phyloP scores from a whole-genome alignment of 163 green algal species.

The Smithsoniella earleae region DNA sequence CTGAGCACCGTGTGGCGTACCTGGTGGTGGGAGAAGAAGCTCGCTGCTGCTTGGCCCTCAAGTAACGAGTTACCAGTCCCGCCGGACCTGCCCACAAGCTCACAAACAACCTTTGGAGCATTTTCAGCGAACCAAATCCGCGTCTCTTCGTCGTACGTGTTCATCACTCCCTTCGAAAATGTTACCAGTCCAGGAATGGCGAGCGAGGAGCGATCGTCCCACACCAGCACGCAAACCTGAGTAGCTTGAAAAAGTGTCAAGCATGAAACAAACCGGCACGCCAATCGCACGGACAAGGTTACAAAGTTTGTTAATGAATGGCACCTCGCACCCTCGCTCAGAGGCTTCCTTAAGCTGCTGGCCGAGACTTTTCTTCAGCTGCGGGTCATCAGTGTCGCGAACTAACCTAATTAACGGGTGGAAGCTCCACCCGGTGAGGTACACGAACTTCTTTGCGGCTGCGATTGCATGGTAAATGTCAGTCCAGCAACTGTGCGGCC shows the following conservation, averaged over 20 bases:
- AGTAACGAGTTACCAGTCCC: slow-evolving; percentile 11
- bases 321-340: not conserved
- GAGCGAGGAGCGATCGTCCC: slow-evolving; percentile 2
- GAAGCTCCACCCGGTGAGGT: slow-evolving; percentile 23
- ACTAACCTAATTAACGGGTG: slow-evolving; percentile 13
- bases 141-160: not conserved
- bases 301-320: too few relatives aligned
- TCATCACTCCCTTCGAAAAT: slow-evolving; percentile 15
- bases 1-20: not conserved
- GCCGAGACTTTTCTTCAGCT: not conserved
- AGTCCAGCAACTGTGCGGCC: slow-evolving; percentile 9
- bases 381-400: not conserved
- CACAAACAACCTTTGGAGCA: not conserved
- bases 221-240: slow-evolving; percentile 17
- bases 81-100: slow-evolving; percentile 5
- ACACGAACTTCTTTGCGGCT: slow-evolving; percentile 18
- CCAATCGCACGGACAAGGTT: too few relatives aligned
- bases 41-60: slow-evolving; percentile 10
- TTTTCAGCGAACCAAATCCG: slow-evolving; percentile 9
- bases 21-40: slow-evolving; percentile 29
- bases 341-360: slow-evolving; percentile 2
- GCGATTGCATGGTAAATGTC: slow-evolving; percentile 9
- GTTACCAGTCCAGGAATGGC: not conserved
- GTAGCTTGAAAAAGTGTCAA: not conserved
- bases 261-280: not conserved